Conservation (phyloP, 164 flowering plant species). For the Stephania cephalantha region DNA sequence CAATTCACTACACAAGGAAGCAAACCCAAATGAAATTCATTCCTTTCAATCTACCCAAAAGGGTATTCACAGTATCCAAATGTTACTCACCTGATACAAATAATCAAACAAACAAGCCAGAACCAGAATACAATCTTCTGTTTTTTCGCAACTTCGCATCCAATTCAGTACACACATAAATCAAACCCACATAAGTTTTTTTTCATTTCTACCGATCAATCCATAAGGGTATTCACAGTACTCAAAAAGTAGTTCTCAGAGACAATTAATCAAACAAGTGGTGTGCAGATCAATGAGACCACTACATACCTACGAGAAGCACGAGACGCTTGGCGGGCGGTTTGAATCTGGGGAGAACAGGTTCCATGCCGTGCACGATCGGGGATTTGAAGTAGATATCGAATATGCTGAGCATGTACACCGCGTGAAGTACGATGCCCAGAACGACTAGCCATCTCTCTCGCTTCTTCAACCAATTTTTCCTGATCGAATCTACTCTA, state of each 20-base stretch:
- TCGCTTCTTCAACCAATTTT: slow-evolving; percentile 44
- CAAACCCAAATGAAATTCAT: no score
- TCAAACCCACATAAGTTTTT: not conserved
- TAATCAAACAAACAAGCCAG: slow-evolving; percentile 8
- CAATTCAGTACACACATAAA: no score
- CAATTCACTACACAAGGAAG: no score
- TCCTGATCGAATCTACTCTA: slow-evolving; percentile 7
- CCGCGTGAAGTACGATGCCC: slow-evolving; percentile 78
- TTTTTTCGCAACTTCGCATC: no score
- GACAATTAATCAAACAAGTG: slow-evolving; percentile 10
- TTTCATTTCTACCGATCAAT: not conserved
- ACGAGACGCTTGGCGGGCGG: slow-evolving; percentile 95
- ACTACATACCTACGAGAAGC: slow-evolving; percentile 56
- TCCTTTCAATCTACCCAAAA: not conserved
- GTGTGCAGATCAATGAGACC: not conserved
- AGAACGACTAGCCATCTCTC: slow-evolving; percentile 81
- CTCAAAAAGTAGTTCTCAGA: not conserved
- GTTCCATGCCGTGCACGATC: slow-evolving; percentile 95
- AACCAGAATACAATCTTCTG: not conserved
- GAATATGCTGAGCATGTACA: slow-evolving; percentile 94
- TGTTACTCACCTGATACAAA: not conserved
- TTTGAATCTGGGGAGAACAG: slow-evolving; percentile 56
- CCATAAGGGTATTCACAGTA: not conserved
- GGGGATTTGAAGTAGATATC: slow-evolving; percentile 95
- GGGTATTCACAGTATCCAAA: not conserved